A percentile compares a stretch with the other conserved stretches of the same genome.
phyloP scores from a whole-genome alignment of 2,329 filamentous ascomycete species.

The Claviceps africana region DNA sequence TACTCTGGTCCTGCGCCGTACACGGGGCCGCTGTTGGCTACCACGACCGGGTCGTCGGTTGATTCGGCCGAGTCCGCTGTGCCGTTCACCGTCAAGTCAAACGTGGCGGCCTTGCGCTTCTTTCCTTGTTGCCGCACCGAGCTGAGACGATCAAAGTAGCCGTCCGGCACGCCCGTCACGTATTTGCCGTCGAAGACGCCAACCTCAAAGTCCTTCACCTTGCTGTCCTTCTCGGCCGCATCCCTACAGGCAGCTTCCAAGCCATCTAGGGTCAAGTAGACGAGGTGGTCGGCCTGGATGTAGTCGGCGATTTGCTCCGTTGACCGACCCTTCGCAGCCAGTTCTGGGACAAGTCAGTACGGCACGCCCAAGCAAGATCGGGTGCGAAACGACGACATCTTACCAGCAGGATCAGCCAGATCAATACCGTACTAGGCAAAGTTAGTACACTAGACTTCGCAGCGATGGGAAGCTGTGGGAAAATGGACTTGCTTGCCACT shows the following conservation, averaged over 20 bases:
- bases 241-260: slow-evolving; percentile 68
- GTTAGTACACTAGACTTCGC: background rate
- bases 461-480: background rate
- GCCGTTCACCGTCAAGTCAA: background rate
- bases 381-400: background rate
- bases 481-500: slow-evolving; percentile 18
- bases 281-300: slow-evolving; percentile 7
- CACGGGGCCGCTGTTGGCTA: background rate
- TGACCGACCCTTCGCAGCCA: slow-evolving; percentile 28
- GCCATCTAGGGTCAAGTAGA: slow-evolving; percentile 12
- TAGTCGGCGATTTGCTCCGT: slow-evolving; percentile 22
- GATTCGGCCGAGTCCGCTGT: background rate
- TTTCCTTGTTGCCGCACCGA: slow-evolving; percentile 46
- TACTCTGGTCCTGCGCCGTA: background rate
- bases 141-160: slow-evolving; percentile 73
- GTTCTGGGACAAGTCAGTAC: slow-evolving; percentile 14
- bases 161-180: slow-evolving; percentile 61
- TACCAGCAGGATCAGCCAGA: slow-evolving; percentile 22
- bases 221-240: slow-evolving; percentile 38
- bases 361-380: background rate
- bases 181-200: slow-evolving; percentile 88
- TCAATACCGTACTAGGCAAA: slow-evolving; percentile 30
- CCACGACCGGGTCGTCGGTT: background rate
- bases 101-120: background rate
- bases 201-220: slow-evolving; percentile 60